Evolutionary conservation across 2,329 filamentous ascomycete genomes (phyloP).

Genomic region (Mycosphaerella arachidis): DNA sequence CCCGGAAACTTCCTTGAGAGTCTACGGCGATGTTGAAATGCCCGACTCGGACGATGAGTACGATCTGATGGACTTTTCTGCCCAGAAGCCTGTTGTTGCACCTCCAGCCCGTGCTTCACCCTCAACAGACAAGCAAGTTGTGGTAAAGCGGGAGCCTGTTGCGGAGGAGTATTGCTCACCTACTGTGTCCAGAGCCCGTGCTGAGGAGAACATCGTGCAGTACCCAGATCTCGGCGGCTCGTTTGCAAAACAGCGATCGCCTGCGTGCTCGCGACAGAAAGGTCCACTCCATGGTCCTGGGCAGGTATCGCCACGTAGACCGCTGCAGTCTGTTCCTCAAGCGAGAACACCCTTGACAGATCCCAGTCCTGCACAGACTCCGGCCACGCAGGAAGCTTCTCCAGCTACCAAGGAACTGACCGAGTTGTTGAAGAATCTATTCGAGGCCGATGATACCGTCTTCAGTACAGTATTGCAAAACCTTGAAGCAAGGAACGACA

Average conservation of each 20-base stretch:
- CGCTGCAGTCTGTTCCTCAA: not conserved
- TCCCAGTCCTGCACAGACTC: conserved; percentile 10
- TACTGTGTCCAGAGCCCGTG: not conserved
- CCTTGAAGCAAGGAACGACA: conserved; percentile 18
- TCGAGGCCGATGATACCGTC: conserved; percentile 17
- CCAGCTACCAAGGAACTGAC: conserved; percentile 8
- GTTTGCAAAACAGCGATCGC: not conserved
- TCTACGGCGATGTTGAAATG: conserved; percentile 5
- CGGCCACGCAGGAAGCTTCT: conserved; percentile 11
- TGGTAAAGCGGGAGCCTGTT: not conserved
- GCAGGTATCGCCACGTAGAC: not conserved
- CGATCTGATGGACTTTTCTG: conserved; percentile 25
- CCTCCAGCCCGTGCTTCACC: not conserved
- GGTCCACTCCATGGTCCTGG: not conserved
- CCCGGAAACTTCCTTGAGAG: not conserved
- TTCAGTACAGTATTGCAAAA: conserved; percentile 12
- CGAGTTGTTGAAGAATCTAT: conserved; percentile 17
- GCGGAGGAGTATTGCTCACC: not conserved
- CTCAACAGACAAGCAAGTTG: not conserved
- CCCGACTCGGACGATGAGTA: conserved; percentile 29
- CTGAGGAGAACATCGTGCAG: not conserved
- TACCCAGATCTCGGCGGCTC: conserved; percentile 7
- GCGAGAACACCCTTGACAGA: not conserved
- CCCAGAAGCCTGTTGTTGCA: not conserved
- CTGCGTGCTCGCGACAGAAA: not conserved